phyloP scores from a whole-genome alignment of 2,329 filamentous ascomycete species.

The Elsinoe batatas region DNA sequence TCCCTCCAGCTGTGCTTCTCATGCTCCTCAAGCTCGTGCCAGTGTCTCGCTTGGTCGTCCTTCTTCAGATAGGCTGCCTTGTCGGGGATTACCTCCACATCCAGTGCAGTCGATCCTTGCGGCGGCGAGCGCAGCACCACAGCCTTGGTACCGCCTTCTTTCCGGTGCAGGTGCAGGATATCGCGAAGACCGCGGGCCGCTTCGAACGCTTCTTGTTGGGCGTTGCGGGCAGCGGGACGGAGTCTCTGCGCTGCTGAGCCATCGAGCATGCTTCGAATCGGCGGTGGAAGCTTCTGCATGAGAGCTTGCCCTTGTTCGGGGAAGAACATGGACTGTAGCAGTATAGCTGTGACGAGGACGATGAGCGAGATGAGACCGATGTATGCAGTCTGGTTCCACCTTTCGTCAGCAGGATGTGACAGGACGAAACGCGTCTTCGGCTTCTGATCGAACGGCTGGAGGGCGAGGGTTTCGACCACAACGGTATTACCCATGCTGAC shows the following conservation, averaged over 20 bases:
- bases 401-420: conserved; percentile 44
- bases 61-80: conserved; percentile 34
- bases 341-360: conserved; percentile 51
- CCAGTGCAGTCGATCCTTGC: conserved; percentile 27
- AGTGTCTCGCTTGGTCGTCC: conserved; percentile 47
- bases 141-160: conserved; percentile 26
- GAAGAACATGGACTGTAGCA: conserved; percentile 52
- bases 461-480: conserved; percentile 67
- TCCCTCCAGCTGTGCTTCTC: conserved; percentile 61
- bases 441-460: conserved; percentile 44
- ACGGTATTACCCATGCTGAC: conserved; percentile 72
- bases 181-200: conserved; percentile 18
- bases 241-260: conserved; percentile 7
- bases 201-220: conserved; percentile 21
- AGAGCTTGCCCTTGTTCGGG: conserved; percentile 48
- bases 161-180: conserved; percentile 16
- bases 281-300: conserved; percentile 25
- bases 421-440: conserved; percentile 57
- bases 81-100: conserved; percentile 25
- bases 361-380: conserved; percentile 52
- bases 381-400: conserved; percentile 44
- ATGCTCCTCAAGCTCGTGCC: conserved; percentile 58
- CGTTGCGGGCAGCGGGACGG: background rate
- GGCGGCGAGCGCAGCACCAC: conserved; percentile 30
- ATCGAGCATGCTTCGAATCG: conserved; percentile 15